phyloP scores from a whole-genome alignment of 2,329 filamentous ascomycete genomes.

The Phialophora chinensis region DNA sequence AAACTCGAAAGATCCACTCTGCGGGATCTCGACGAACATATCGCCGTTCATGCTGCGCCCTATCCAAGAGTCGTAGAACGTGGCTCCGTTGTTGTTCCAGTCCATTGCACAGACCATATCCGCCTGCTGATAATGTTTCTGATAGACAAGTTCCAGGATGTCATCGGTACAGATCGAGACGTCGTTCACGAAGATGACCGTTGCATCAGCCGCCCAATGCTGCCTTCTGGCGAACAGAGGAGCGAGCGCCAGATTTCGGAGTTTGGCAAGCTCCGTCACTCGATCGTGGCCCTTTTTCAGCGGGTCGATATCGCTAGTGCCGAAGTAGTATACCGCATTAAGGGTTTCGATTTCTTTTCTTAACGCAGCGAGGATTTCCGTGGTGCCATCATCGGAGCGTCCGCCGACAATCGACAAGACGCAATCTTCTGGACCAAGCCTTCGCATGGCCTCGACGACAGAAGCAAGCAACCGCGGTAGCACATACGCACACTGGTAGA shows the following conservation, averaged over 20 bases:
- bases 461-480: slow-evolving; percentile 61
- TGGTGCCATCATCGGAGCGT: slow-evolving; percentile 61
- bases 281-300: slow-evolving; percentile 47
- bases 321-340: slow-evolving; percentile 37
- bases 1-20: slow-evolving; percentile 57
- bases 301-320: slow-evolving; percentile 53
- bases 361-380: slow-evolving; percentile 56
- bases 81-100: slow-evolving; percentile 58
- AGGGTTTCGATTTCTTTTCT: slow-evolving; percentile 47
- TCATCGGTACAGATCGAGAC: slow-evolving; percentile 61
- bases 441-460: slow-evolving; percentile 57
- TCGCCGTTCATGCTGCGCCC: slow-evolving; percentile 60
- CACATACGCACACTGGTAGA: slow-evolving; percentile 54
- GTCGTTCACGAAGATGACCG: slow-evolving; percentile 62
- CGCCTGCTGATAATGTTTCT: slow-evolving; percentile 54
- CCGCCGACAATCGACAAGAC: slow-evolving; percentile 64
- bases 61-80: slow-evolving; percentile 66
- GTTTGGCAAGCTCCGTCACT: slow-evolving; percentile 55
- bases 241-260: slow-evolving; percentile 61
- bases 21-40: slow-evolving; percentile 61
- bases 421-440: slow-evolving; percentile 59
- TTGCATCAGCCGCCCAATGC: slow-evolving; percentile 46
- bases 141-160: slow-evolving; percentile 62
- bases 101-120: slow-evolving; percentile 67
- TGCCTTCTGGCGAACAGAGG: slow-evolving; percentile 49